Percentiles rank a stretch among this genome's conserved stretches.
Evolutionary conservation across 768 basidiomycete genomes (phyloP).

Genomic region (Lenzites betulinus): DNA sequence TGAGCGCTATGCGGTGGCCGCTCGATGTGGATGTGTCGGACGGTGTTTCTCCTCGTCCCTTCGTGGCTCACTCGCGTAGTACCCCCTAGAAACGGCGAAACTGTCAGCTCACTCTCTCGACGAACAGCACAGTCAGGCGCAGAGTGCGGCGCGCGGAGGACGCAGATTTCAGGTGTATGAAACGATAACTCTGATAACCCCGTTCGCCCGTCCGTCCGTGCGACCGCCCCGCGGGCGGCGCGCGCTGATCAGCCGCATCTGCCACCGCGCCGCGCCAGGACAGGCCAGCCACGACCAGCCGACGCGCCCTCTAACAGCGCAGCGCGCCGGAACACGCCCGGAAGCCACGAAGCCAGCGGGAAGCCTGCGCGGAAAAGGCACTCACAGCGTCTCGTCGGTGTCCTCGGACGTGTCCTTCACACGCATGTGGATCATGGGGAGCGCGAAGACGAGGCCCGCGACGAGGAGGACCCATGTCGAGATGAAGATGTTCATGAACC

Average conservation of each 20-base stretch:
- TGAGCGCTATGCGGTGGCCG: background rate
- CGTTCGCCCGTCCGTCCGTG: too few relatives aligned
- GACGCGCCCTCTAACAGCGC: too few relatives aligned
- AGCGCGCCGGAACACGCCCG: too few relatives aligned
- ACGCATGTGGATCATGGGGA: conserved; percentile 74
- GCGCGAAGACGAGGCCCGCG: conserved; percentile 62
- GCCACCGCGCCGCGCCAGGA: too few relatives aligned
- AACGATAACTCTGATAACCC: background rate
- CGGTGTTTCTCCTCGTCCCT: conserved; percentile 13
- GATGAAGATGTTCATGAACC: conserved; percentile 70
- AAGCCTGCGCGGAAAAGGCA: background rate
- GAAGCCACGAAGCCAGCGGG: background rate
- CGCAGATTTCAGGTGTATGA: too few relatives aligned
- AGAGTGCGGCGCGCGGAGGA: too few relatives aligned
- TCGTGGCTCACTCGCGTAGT: background rate
- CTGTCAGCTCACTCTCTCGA: background rate
- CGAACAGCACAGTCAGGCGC: background rate
- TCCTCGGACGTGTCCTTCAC: conserved; percentile 60
- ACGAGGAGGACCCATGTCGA: conserved; percentile 76
- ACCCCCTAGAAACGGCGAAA: background rate
- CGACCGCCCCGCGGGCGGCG: too few relatives aligned
- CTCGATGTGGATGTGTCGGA: background rate
- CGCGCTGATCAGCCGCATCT: too few relatives aligned
- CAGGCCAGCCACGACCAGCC: too few relatives aligned
- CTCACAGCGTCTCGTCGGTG: conserved; percentile 22